Evolutionary conservation across 169 alveolate species (phyloP).

Genomic region (Plasmodium knowlesi): DNA sequence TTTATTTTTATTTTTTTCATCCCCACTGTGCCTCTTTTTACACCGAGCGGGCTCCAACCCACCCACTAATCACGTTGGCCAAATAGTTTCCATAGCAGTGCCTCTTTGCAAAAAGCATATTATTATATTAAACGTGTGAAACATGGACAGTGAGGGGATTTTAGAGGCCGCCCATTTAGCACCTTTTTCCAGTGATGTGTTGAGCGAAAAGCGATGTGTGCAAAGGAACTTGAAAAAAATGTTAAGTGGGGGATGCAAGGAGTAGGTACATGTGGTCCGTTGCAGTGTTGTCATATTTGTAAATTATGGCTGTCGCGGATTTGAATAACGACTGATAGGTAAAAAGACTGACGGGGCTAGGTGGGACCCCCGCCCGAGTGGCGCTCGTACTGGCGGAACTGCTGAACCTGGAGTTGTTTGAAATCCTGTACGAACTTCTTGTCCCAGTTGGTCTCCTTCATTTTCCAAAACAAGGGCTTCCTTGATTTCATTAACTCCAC

Average conservation of each 20-base stretch:
- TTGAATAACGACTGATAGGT: not conserved
- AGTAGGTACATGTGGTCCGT: not conserved
- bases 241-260: not conserved
- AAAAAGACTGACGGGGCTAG: not conserved
- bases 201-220: not conserved
- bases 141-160: not conserved
- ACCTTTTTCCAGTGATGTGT: not conserved
- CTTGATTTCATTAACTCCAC: conserved; percentile 50
- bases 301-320: not conserved
- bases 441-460: conserved; percentile 75
- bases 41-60: not conserved
- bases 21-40: not conserved
- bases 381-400: conserved; percentile 34
- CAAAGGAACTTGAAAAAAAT: not conserved
- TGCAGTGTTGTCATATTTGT: not conserved
- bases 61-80: not conserved
- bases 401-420: conserved; percentile 32
- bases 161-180: not conserved
- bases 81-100: not conserved
- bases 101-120: not conserved
- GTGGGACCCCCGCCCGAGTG: not conserved
- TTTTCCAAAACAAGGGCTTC: conserved; percentile 73
- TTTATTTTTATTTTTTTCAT: not conserved
- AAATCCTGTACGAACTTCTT: conserved; percentile 39
- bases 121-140: not conserved